Evolutionary conservation across 306 rosid genomes (phyloP).

Genomic region (Ochetophila trinervis): DNA sequence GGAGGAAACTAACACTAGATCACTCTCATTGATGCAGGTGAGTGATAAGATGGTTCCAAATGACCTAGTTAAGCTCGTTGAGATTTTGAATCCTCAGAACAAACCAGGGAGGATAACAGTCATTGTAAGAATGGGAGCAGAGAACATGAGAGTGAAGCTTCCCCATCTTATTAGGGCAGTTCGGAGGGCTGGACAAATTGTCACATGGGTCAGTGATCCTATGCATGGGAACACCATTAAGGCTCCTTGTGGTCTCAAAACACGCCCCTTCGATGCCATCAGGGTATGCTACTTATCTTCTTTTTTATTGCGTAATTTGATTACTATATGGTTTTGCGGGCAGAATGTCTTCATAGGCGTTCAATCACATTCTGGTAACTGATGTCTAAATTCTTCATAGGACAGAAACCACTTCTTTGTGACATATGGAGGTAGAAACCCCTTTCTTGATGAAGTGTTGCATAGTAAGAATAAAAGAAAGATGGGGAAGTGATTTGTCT

Average conservation of each 20-base stretch:
- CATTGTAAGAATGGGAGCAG: constrained; percentile 98
- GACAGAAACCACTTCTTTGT: too few relatives aligned
- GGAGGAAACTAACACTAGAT: constrained; percentile 17
- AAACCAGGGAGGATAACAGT: constrained; percentile 92
- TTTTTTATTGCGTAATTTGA: background rate
- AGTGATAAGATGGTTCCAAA: constrained; percentile 97
- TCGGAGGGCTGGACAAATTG: constrained; percentile 81
- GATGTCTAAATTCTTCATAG: too few relatives aligned
- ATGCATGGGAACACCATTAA: constrained; percentile 99
- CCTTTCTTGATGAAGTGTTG: too few relatives aligned
- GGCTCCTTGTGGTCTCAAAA: constrained; percentile 99
- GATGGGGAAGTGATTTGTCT: too few relatives aligned
- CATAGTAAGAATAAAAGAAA: too few relatives aligned
- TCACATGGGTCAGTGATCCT: constrained; percentile 99
- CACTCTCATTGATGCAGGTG: constrained; percentile 46
- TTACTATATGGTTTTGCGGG: too few relatives aligned
- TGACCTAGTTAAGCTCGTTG: constrained; percentile 84
- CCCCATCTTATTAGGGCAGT: constrained; percentile 96
- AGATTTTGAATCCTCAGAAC: constrained; percentile 90
- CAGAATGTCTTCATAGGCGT: too few relatives aligned
- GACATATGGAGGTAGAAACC: too few relatives aligned
- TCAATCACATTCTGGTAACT: background rate
- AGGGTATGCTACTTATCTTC: constrained; percentile 50
- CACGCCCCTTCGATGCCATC: constrained; percentile 95
- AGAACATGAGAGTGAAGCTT: constrained; percentile 98